Conservation (phyloP, 2,329 filamentous ascomycete genomes). For the Fusarium decemcellulare region DNA sequence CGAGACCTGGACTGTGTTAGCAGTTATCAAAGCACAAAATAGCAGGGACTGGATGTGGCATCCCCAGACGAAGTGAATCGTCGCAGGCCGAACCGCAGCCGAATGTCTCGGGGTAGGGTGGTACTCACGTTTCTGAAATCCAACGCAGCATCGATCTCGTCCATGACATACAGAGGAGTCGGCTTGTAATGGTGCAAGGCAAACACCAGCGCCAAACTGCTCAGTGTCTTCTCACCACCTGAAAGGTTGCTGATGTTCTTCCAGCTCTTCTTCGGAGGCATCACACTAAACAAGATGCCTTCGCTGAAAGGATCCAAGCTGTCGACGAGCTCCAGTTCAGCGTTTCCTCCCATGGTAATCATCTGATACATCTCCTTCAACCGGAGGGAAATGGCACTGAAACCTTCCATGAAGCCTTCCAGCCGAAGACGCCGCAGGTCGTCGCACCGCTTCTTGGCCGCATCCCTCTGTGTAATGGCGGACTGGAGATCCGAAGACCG, state of each 20-base stretch:
- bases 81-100: slow-evolving; percentile 32
- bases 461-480: slow-evolving; percentile 84
- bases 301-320: slow-evolving; percentile 96
- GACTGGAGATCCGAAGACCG: slow-evolving; percentile 87
- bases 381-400: slow-evolving; percentile 91
- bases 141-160: slow-evolving; percentile 97
- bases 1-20: slow-evolving; percentile 75
- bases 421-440: slow-evolving; percentile 91
- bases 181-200: slow-evolving; percentile 98
- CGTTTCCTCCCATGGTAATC: slow-evolving; percentile 99
- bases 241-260: slow-evolving; percentile 98
- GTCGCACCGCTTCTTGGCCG: slow-evolving; percentile 92
- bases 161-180: slow-evolving; percentile 98
- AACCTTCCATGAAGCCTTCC: slow-evolving; percentile 99
- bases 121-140: slow-evolving; percentile 95
- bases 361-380: slow-evolving; percentile 99
- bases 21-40: slow-evolving; percentile 19
- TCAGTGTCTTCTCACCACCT: slow-evolving; percentile 97
- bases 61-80: slow-evolving; percentile 26
- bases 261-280: slow-evolving; percentile 99
- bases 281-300: slow-evolving; percentile 96
- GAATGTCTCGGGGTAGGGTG: slow-evolving; percentile 41
- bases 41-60: slow-evolving; percentile 25
- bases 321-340: slow-evolving; percentile 96
- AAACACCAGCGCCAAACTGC: slow-evolving; percentile 95